phyloP scores from a whole-genome alignment of 1,284 basidiomycete genomes.

The Xanthoconium separans region DNA sequence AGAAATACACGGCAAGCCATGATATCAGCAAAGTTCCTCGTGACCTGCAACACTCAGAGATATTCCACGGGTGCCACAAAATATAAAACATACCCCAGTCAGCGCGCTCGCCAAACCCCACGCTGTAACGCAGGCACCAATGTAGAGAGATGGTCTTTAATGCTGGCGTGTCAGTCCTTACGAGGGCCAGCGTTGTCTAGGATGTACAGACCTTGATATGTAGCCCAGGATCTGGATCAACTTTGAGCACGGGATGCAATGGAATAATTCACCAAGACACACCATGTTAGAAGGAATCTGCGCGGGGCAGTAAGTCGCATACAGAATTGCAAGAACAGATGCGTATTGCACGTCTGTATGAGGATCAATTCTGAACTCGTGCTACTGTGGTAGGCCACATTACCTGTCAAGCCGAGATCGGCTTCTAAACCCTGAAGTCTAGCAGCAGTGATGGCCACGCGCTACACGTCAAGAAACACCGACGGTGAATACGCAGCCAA shows the following conservation, averaged over 20 bases:
- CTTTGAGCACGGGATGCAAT: not conserved
- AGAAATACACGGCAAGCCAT: conserved; percentile 59
- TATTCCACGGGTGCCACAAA: not conserved
- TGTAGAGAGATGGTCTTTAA: conserved; percentile 59
- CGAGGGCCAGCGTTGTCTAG: not conserved
- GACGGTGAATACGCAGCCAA: not conserved
- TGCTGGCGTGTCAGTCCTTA: not conserved
- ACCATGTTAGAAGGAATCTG: conserved; percentile 71
- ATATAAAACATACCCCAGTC: conserved; percentile 48
- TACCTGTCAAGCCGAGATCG: not conserved
- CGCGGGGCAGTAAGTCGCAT: conserved; percentile 58
- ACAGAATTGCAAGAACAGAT: conserved; percentile 57
- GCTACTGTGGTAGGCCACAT: not conserved
- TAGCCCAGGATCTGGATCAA: conserved; percentile 48
- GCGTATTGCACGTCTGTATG: conserved; percentile 56
- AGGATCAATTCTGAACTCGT: not conserved
- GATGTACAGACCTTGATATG: conserved; percentile 42
- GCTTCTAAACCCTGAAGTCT: not conserved
- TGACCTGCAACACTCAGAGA: conserved; percentile 39
- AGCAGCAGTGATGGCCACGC: conserved; percentile 20
- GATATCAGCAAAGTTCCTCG: conserved; percentile 55
- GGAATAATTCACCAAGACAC: conserved; percentile 6
- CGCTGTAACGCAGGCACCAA: conserved; percentile 54
- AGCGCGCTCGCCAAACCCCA: conserved; percentile 65
- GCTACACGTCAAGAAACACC: conserved; percentile 33